These are phyloP conservation scores for Geotrichum citri-aurantii DNA, from an alignment of 1,139 yeast genomes.

Conservation along the genomic window DNA sequence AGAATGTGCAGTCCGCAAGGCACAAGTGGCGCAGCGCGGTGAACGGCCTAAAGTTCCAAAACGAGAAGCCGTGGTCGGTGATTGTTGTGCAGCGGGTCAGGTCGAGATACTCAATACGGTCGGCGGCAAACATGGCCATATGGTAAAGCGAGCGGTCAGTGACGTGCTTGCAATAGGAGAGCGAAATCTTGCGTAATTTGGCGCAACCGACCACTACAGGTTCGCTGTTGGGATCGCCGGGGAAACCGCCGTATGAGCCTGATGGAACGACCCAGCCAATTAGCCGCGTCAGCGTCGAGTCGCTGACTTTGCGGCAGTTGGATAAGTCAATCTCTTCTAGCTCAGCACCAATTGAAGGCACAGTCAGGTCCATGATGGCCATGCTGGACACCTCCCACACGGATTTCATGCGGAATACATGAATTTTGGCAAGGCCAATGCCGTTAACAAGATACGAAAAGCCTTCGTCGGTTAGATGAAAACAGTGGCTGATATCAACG, in stretches of 20 bases:
- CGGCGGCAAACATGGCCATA: slow-evolving; percentile 53
- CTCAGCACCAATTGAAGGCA: slow-evolving; percentile 55
- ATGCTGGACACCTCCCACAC: slow-evolving; percentile 75
- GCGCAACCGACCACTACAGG: slow-evolving; percentile 49
- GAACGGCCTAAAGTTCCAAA: slow-evolving; percentile 55
- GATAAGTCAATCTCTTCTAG: slow-evolving; percentile 59
- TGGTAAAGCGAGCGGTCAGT: slow-evolving; percentile 64
- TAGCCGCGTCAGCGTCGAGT: slow-evolving; percentile 60
- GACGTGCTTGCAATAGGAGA: slow-evolving; percentile 69
- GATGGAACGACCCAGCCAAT: slow-evolving; percentile 47
- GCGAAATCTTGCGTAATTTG: slow-evolving; percentile 46
- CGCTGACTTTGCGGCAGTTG: slow-evolving; percentile 68
- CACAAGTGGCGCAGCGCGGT: slow-evolving; percentile 49
- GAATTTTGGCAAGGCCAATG: slow-evolving; percentile 58
- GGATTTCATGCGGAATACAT: slow-evolving; percentile 53
- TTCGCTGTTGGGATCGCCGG: slow-evolving; percentile 11
- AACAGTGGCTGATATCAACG: slow-evolving; percentile 65
- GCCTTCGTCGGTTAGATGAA: slow-evolving; percentile 70
- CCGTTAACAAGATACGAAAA: slow-evolving; percentile 65
- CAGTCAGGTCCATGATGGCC: slow-evolving; percentile 74
- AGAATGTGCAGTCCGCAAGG: slow-evolving; percentile 66
- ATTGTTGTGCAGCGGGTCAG: slow-evolving; percentile 72
- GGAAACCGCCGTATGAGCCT: slow-evolving; percentile 15
- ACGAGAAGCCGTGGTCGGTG: slow-evolving; percentile 65
- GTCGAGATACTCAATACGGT: slow-evolving; percentile 51